These are phyloP conservation scores for Hirschioporus abietinus DNA, from an alignment of 768 basidiomycete species.

Conservation along the genomic window DNA sequence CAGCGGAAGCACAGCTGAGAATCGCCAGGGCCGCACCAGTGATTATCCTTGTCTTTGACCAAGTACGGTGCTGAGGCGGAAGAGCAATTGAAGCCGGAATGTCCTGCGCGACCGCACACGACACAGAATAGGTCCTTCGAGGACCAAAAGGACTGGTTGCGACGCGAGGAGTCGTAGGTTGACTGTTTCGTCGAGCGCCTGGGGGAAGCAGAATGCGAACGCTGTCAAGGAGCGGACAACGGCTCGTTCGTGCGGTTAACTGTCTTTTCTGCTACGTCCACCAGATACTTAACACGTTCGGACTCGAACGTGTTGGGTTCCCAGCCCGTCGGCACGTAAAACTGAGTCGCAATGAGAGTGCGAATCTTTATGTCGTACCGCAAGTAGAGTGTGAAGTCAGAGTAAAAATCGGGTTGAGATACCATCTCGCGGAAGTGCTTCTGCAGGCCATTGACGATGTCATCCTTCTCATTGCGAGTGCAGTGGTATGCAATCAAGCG, in stretches of 20 bases:
- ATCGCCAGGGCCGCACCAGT: neutral
- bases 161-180: neutral
- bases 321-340: neutral
- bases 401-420: neutral
- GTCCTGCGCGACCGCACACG: neutral
- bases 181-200: too few relatives aligned
- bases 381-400: neutral
- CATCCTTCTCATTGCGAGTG: neutral
- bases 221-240: too few relatives aligned
- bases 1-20: neutral
- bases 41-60: neutral
- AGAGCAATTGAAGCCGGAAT: neutral
- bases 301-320: neutral
- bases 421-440: neutral
- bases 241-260: too few relatives aligned
- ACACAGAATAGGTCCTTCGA: neutral
- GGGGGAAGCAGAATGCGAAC: too few relatives aligned
- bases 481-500: neutral
- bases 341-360: neutral
- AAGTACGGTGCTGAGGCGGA: neutral
- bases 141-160: neutral
- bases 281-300: too few relatives aligned
- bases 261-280: too few relatives aligned
- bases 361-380: neutral
- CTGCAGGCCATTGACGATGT: neutral